These are phyloP conservation scores for Actinomortierella wolfii DNA, from an alignment of 371 early-diverging fungal genomes.

Conservation along the genomic window DNA sequence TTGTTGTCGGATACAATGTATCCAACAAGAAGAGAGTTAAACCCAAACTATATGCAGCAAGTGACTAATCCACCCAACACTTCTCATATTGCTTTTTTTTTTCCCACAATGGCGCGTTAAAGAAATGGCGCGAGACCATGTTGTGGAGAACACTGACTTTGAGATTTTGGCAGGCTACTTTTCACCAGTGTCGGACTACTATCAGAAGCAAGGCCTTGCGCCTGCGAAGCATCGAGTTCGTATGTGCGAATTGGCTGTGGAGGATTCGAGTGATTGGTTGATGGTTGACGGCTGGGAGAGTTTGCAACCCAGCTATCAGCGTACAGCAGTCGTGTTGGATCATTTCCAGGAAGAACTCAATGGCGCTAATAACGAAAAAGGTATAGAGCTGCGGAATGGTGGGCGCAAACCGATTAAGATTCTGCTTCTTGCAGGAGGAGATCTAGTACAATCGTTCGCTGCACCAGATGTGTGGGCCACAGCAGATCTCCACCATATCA, in stretches of 20 bases:
- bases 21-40: not conserved
- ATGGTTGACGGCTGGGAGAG: slow-evolving; percentile 98
- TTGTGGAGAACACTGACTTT: slow-evolving; percentile 74
- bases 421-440: slow-evolving; percentile 96
- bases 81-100: not conserved
- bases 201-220: slow-evolving; percentile 91
- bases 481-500: slow-evolving; percentile 89
- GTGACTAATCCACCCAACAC: no score
- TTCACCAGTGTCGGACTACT: slow-evolving; percentile 93
- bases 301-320: slow-evolving; percentile 75
- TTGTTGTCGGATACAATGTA: no score
- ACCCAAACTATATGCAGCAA: not conserved
- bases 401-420: slow-evolving; percentile 69
- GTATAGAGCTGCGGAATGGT: slow-evolving; percentile 22
- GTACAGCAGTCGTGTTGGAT: slow-evolving; percentile 92
- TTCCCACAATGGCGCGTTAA: slow-evolving; percentile 8
- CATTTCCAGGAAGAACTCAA: slow-evolving; percentile 93
- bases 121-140: slow-evolving; percentile 95
- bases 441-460: slow-evolving; percentile 95
- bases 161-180: slow-evolving; percentile 95
- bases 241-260: slow-evolving; percentile 92
- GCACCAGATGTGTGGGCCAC: slow-evolving; percentile 91
- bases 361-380: slow-evolving; percentile 63
- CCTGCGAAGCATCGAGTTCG: slow-evolving; percentile 84
- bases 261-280: slow-evolving; percentile 84